phyloP scores from a whole-genome alignment of 306 rosid species.

The Cucurbita moschata region DNA sequence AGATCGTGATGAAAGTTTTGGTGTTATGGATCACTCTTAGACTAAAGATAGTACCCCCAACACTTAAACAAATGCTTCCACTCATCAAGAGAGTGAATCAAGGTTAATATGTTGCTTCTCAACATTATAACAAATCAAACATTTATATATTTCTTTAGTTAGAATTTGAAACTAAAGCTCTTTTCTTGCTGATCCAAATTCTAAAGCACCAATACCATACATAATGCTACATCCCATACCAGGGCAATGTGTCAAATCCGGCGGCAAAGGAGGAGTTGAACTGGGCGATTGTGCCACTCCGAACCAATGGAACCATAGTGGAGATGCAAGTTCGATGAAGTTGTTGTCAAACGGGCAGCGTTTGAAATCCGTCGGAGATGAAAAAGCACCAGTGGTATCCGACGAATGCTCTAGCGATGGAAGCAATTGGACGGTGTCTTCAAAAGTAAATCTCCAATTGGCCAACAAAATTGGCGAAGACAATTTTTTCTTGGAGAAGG shows the following conservation, averaged over 20 bases:
- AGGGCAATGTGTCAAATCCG: constrained; percentile 19
- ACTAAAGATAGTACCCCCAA: constrained; percentile 10
- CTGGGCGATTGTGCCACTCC: constrained; percentile 18
- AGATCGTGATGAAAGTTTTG: neutral
- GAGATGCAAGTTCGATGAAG: constrained; percentile 19
- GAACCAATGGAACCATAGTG: constrained; percentile 17
- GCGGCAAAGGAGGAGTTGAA: constrained; percentile 12
- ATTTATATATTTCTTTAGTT: too few relatives aligned
- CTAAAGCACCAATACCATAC: constrained; percentile 14
- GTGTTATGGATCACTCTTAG: constrained; percentile 23
- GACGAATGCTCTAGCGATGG: constrained; percentile 16
- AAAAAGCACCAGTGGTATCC: constrained; percentile 11
- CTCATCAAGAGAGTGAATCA: constrained; percentile 16
- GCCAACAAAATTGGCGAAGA: neutral
- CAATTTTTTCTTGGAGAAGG: constrained; percentile 18
- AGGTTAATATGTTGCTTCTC: constrained; percentile 4
- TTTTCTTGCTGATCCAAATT: constrained; percentile 19
- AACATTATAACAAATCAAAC: too few relatives aligned
- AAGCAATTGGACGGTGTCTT: constrained; percentile 23
- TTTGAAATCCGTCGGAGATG: constrained; percentile 23
- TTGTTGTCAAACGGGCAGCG: constrained; percentile 8
- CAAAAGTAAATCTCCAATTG: constrained; percentile 22
- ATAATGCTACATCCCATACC: constrained; percentile 23
- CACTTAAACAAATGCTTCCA: constrained; percentile 17
- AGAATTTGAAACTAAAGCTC: too few relatives aligned